Conservation (phyloP, 1,284 basidiomycete genomes). For the Ceratobasidium sp. region DNA sequence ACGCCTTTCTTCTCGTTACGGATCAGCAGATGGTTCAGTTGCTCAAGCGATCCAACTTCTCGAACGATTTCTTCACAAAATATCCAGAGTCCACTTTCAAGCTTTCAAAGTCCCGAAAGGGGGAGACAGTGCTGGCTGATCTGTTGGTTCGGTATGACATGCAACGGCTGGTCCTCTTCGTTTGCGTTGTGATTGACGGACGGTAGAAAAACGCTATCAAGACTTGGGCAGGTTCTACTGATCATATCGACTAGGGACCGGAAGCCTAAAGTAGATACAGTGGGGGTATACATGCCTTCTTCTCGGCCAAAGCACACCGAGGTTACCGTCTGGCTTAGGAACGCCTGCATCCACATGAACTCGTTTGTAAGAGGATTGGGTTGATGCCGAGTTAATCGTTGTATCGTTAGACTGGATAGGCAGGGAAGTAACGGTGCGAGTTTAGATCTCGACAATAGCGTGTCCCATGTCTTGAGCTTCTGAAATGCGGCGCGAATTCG, state of each 20-base stretch:
- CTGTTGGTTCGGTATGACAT: not conserved
- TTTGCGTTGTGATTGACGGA: not conserved
- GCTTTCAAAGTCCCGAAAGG: no score
- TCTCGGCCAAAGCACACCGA: not conserved
- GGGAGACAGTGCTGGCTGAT: not conserved
- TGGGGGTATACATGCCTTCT: not conserved
- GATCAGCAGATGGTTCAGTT: not conserved
- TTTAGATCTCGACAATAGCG: not conserved
- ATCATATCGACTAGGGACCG: no score
- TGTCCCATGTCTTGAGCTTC: not conserved
- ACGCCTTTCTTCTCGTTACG: not conserved
- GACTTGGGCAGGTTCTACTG: no score
- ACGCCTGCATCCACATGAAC: not conserved
- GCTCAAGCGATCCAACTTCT: not conserved
- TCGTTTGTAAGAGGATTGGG: not conserved
- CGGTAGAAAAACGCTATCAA: not conserved
- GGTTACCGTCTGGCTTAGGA: not conserved
- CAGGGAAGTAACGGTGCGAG: not conserved
- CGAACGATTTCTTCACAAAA: no score
- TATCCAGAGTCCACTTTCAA: no score
- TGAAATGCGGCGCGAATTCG: not conserved
- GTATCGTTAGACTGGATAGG: not conserved
- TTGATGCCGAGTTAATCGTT: not conserved
- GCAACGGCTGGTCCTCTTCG: not conserved
- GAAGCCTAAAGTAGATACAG: no score